phyloP scores from a whole-genome alignment of 805 yeast species.

The Wickerhamiella lipophila region DNA sequence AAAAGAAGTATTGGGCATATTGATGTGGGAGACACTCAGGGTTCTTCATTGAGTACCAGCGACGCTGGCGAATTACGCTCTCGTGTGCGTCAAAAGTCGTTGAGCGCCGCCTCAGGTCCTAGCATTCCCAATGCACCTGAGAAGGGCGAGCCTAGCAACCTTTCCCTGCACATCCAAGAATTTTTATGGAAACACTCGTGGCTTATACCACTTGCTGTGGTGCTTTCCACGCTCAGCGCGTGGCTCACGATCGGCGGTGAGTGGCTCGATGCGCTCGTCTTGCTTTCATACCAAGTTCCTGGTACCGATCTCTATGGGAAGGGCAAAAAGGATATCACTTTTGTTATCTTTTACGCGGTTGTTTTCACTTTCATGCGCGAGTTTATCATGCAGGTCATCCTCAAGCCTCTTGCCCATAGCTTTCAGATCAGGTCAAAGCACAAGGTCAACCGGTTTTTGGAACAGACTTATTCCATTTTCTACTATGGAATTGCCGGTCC shows the following conservation, averaged over 20 bases:
- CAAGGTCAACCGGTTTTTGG: conserved; percentile 74
- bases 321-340: conserved; percentile 70
- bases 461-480: conserved; percentile 74
- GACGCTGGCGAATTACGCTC: conserved; percentile 15
- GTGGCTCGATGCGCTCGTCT: conserved; percentile 19
- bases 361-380: conserved; percentile 86
- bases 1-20: conserved; percentile 19
- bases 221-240: conserved; percentile 12
- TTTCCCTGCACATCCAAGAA: conserved; percentile 1
- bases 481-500: conserved; percentile 78
- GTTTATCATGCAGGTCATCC: conserved; percentile 69
- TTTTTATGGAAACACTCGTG: conserved; percentile 16
- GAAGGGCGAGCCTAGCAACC: neutral
- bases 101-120: conserved; percentile 1
- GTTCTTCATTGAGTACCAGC: conserved; percentile 19
- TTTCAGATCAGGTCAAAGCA: conserved; percentile 40
- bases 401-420: conserved; percentile 54
- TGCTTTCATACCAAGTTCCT: conserved; percentile 28
- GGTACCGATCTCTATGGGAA: conserved; percentile 60
- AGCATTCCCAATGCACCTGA: neutral
- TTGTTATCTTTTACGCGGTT: conserved; percentile 67
- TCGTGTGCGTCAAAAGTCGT: conserved; percentile 13
- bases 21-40: conserved; percentile 24
- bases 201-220: conserved; percentile 19
- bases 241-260: conserved; percentile 16